These are phyloP conservation scores for Hevea brasiliensis DNA, from an alignment of 345 rosid species.

Conservation along the genomic window DNA sequence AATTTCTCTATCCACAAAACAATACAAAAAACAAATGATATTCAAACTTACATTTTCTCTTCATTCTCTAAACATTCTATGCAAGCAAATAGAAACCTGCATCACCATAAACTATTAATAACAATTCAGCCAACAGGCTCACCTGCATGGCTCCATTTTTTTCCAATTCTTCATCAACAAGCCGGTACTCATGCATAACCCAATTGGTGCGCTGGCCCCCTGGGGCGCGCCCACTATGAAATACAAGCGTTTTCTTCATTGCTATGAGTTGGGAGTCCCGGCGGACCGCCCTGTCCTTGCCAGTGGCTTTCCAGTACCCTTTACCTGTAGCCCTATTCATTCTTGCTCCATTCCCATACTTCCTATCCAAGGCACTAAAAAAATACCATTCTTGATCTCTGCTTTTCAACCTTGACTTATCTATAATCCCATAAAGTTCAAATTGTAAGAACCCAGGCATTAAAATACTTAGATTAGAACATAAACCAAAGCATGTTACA, in stretches of 20 bases:
- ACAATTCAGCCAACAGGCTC: conserved; percentile 10
- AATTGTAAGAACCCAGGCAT: background rate
- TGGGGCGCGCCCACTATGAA: conserved; percentile 62
- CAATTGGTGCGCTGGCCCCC: conserved; percentile 66
- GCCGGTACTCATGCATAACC: conserved; percentile 82
- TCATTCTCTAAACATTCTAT: background rate
- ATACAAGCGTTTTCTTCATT: conserved; percentile 66
- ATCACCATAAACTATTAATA: background rate
- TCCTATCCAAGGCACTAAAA: conserved; percentile 72
- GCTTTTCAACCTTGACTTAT: conserved; percentile 55
- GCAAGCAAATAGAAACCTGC: background rate
- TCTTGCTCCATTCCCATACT: conserved; percentile 63
- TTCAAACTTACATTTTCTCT: background rate
- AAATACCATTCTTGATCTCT: conserved; percentile 83
- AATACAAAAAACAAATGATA: conserved; percentile 1
- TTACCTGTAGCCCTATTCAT: conserved; percentile 58
- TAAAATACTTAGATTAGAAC: background rate
- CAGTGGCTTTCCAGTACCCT: conserved; percentile 80
- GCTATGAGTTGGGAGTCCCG: conserved; percentile 44
- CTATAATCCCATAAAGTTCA: conserved; percentile 29
- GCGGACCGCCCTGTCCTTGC: conserved; percentile 51
- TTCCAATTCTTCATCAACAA: conserved; percentile 53
- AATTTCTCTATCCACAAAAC: conserved; percentile 6
- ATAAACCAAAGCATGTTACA: background rate
- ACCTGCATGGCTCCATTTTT: conserved; percentile 50